Evolutionary conservation across 129 eudicot genomes (phyloP).

Genomic region (Scalesia atractyloides): DNA sequence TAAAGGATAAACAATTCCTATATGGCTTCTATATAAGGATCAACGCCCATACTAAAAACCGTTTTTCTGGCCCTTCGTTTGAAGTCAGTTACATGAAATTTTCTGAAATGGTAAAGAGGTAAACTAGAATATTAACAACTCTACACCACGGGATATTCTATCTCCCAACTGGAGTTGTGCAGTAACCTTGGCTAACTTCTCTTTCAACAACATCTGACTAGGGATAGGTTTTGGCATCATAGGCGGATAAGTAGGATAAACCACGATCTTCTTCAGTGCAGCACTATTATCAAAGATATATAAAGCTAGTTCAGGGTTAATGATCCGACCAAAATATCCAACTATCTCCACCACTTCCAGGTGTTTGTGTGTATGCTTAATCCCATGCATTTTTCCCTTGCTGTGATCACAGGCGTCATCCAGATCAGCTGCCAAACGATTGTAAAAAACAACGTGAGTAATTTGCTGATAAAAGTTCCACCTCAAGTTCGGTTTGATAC

Average conservation of each 20-base stretch:
- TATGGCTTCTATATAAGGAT: too few relatives aligned
- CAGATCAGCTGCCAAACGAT: conserved; percentile 43
- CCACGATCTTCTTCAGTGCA: conserved; percentile 36
- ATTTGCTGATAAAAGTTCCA: neutral
- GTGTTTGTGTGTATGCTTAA: conserved; percentile 28
- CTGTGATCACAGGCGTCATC: conserved; percentile 32
- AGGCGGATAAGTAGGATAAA: conserved; percentile 42
- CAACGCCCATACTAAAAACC: too few relatives aligned
- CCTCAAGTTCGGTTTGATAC: neutral
- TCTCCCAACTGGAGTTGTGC: neutral
- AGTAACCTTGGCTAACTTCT: neutral
- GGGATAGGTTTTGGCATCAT: conserved; percentile 17
- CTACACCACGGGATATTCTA: neutral
- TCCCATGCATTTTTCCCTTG: conserved; percentile 27
- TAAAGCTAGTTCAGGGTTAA: conserved; percentile 43
- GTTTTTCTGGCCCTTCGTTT: too few relatives aligned
- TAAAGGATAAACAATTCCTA: too few relatives aligned
- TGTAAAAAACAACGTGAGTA: conserved; percentile 7
- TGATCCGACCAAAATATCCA: conserved; percentile 45
- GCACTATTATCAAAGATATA: conserved; percentile 36
- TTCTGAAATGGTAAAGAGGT: neutral
- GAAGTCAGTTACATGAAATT: too few relatives aligned
- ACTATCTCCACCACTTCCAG: conserved; percentile 38
- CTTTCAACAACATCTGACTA: neutral
- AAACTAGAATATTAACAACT: neutral